phyloP scores from a whole-genome alignment of 352 stramenopile genomes.

The Plasmopara halstedii region DNA sequence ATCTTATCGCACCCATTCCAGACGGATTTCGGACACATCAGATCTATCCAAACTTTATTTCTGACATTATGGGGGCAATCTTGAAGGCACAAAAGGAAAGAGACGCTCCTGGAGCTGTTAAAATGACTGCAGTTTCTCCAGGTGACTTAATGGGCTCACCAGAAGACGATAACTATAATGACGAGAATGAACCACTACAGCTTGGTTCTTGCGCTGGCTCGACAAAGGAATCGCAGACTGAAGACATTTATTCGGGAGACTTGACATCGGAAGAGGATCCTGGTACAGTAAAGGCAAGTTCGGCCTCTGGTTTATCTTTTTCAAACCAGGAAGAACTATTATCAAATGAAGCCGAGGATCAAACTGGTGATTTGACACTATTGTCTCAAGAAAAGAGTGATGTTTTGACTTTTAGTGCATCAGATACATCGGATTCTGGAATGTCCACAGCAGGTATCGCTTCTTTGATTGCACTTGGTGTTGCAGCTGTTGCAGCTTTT shows the following conservation, averaged over 20 bases:
- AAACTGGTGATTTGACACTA: neutral
- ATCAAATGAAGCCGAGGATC: neutral
- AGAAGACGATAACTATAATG: neutral
- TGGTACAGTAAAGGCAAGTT: slow-evolving; percentile 28
- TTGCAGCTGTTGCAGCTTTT: slow-evolving; percentile 45
- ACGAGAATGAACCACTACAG: slow-evolving; percentile 1
- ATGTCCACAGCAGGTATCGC: slow-evolving; percentile 47
- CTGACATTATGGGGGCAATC: slow-evolving; percentile 42
- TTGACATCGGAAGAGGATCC: slow-evolving; percentile 4
- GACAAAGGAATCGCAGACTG: neutral
- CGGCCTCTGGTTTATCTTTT: slow-evolving; percentile 24
- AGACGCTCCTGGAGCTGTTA: slow-evolving; percentile 7
- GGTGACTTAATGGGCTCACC: neutral
- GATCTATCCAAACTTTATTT: slow-evolving; percentile 43
- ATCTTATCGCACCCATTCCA: slow-evolving; percentile 52
- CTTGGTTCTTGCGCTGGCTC: slow-evolving; percentile 5
- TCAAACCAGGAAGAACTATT: slow-evolving; percentile 9
- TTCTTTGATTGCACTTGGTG: slow-evolving; percentile 46
- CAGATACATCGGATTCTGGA: slow-evolving; percentile 3
- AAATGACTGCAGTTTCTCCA: neutral
- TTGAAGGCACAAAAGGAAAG: slow-evolving; percentile 22
- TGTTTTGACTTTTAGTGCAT: slow-evolving; percentile 19
- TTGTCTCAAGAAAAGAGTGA: neutral
- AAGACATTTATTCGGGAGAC: neutral
- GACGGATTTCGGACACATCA: slow-evolving; percentile 40